Percentiles rank a stretch among this genome's conserved stretches.
Conservation (phyloP, 1,139 yeast species). For the Sugiyamaella grinbergsii region DNA sequence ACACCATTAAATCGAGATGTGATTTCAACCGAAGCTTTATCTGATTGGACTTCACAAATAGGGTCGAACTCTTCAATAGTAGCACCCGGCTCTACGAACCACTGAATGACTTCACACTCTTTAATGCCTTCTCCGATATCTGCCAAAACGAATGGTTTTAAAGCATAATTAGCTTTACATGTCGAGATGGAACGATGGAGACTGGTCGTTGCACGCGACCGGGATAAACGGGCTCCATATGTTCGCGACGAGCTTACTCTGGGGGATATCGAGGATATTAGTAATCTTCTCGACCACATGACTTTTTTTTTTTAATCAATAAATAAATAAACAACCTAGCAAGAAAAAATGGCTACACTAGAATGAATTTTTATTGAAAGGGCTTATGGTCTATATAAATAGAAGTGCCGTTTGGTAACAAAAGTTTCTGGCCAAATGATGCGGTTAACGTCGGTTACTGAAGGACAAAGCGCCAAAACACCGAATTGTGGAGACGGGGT, state of each 20-base stretch:
- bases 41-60: slow-evolving; percentile 44
- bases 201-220: too few relatives aligned
- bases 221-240: background rate
- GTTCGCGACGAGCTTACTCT: too few relatives aligned
- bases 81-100: slow-evolving; percentile 45
- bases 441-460: slow-evolving; percentile 7
- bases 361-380: background rate
- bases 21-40: slow-evolving; percentile 44
- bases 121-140: slow-evolving; percentile 45
- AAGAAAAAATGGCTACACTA: background rate
- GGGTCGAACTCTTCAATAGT: slow-evolving; percentile 43
- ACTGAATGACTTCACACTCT: slow-evolving; percentile 45
- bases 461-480: background rate
- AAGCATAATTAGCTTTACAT: slow-evolving; percentile 15
- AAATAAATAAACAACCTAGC: background rate
- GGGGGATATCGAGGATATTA: background rate
- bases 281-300: slow-evolving; percentile 7
- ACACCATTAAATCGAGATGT: slow-evolving; percentile 43
- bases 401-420: background rate
- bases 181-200: background rate
- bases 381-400: background rate
- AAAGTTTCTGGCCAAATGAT: background rate
- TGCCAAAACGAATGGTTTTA: slow-evolving; percentile 41
- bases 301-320: background rate
- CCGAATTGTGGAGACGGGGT: too few relatives aligned